Evolutionary conservation across 2,329 filamentous ascomycete genomes (phyloP).

Genomic region (Teratosphaeria zuluensis): DNA sequence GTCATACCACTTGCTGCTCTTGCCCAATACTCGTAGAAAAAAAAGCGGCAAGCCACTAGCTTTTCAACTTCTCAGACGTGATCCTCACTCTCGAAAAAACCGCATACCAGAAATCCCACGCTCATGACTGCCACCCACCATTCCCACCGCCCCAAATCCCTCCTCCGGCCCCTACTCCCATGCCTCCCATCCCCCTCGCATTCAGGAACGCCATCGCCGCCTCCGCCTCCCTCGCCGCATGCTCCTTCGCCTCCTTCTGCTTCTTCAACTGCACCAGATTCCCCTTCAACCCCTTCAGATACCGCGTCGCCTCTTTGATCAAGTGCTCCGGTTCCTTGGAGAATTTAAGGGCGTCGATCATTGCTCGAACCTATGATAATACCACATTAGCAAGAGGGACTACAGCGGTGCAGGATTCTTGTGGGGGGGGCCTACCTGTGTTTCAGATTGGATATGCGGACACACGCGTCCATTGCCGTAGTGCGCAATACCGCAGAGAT

Average conservation of each 20-base stretch:
- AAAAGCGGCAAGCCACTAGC: no score
- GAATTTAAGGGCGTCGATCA: constrained; percentile 53
- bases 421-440: constrained; percentile 22
- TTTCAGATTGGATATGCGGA: constrained; percentile 53
- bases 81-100: no score
- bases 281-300: constrained; percentile 48
- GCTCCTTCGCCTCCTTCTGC: constrained; percentile 16
- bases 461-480: constrained; percentile 48
- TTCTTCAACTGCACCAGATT: constrained; percentile 46
- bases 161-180: no score
- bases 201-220: constrained; percentile 1
- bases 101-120: background rate
- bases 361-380: constrained; percentile 46
- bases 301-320: constrained; percentile 46
- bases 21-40: no score
- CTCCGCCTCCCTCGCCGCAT: constrained; percentile 8
- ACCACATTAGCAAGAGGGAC: background rate
- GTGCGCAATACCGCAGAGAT: constrained; percentile 55
- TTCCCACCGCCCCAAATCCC: background rate
- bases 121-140: background rate
- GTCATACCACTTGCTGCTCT: no score
- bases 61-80: no score
- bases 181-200: constrained; percentile 1
- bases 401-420: background rate
- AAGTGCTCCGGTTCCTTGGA: constrained; percentile 47